Conservation (phyloP, 352 stramenopile species). For the Pythium dissotocum region DNA sequence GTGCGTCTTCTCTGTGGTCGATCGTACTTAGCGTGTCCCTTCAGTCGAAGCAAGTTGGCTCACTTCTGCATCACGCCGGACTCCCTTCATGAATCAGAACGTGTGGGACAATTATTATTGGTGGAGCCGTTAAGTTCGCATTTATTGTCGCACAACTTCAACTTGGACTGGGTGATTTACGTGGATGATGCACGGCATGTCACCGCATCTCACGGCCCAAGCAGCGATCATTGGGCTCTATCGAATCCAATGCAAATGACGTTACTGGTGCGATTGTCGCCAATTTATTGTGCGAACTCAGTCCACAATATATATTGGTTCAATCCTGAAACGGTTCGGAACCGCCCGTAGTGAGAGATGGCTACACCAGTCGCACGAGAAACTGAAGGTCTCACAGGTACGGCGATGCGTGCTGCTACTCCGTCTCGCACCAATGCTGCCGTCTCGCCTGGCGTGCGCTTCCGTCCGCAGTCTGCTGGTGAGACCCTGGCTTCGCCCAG, state of each 20-base stretch:
- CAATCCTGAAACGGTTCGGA: background rate
- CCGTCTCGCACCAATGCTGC: background rate
- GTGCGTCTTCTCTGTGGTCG: conserved; percentile 12
- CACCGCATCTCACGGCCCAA: too few relatives aligned
- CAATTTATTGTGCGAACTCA: too few relatives aligned
- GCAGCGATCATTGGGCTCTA: too few relatives aligned
- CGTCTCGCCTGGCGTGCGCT: background rate
- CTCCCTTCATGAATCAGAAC: background rate
- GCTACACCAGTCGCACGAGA: too few relatives aligned
- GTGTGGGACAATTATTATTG: background rate
- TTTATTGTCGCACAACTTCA: conserved; percentile 19
- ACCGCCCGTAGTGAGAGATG: background rate
- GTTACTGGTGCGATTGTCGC: too few relatives aligned
- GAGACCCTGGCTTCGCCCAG: background rate
- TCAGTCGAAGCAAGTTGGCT: background rate
- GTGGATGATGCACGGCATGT: conserved; percentile 23
- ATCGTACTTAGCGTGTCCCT: conserved; percentile 19
- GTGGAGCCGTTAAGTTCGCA: conserved; percentile 16
- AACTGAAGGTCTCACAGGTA: too few relatives aligned
- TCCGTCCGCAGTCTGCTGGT: conserved; percentile 25
- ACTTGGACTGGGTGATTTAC: conserved; percentile 4
- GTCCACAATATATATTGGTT: background rate
- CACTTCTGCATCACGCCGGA: conserved; percentile 9
- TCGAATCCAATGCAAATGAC: too few relatives aligned
- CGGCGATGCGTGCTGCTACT: too few relatives aligned